Evolutionary conservation across 305 asterid genomes (phyloP), one percentile per base, ranked within the genome.

Genomic region (Fraxinus paxiana): DNA sequence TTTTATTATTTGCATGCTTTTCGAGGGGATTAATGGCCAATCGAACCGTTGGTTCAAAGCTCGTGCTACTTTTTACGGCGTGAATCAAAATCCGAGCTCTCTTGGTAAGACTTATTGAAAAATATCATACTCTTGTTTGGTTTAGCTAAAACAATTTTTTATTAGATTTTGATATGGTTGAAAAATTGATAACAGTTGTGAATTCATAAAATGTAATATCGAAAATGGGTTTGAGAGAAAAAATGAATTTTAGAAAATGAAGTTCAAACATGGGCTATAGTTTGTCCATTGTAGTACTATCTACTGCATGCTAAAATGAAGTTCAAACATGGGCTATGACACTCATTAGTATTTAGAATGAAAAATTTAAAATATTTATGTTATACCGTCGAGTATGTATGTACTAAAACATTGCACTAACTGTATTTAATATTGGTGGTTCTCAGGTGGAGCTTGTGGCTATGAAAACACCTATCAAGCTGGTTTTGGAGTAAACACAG

Each of bases 361-460:
- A 2, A 3, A 46, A 46, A 13, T 46, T 13, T 13, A 46, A 46
- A 46, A 13, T 46, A 46, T 46, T 46, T 46, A 46, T 46, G 1
- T 46, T 13, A 12, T 46, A 46, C 56, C 12, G 18, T 46, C 6
- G 56, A 46, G 48, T 2, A 41, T 41, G 48, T 10, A 41, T 41
- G 48, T 41, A 41, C 48, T 41, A 8, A 35, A 37, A 37, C 43
- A 43, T 43, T 43, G 54, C 17, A 46, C 18, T 46, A 46, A 46
- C 17, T 0, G 18, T 46, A 13, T 46, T 46, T n/a, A 59, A 59
- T 18, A 59, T 18, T 59, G 70, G 28, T 59, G 70, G 70, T 20
- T 59, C 31, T 22, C 77, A 92, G 95, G 97, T 76, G 97, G 95
- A 43, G 97, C 95, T 63, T 92, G 97, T 80, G 95, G 95, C 0